Conservation (phyloP, 2,329 filamentous ascomycete genomes). For the Aspergillus sclerotialis region DNA sequence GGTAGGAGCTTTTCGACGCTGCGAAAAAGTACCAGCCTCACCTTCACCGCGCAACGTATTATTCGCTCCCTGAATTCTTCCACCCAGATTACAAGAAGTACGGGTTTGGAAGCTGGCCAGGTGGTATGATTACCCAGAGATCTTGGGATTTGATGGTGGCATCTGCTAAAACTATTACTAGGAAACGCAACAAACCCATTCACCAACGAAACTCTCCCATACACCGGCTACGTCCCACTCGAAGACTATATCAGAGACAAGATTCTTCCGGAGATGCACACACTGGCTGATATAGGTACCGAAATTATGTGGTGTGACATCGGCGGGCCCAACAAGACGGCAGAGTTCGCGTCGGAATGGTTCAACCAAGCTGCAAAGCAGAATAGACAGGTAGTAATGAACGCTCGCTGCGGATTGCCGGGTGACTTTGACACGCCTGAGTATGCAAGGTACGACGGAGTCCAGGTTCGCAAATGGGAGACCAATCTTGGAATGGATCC, state of each 20-base stretch:
- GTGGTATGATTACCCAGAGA: conserved; percentile 11
- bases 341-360: conserved; percentile 36
- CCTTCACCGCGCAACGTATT: conserved; percentile 40
- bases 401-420: conserved; percentile 50
- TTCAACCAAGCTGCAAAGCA: conserved; percentile 34
- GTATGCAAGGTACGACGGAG: conserved; percentile 45
- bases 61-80: conserved; percentile 42
- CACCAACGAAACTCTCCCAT: conserved; percentile 36
- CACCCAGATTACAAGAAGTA: conserved; percentile 36
- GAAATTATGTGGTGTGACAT: conserved; percentile 46
- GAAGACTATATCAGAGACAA: conserved; percentile 36
- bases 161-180: conserved; percentile 6
- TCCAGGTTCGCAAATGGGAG: conserved; percentile 54
- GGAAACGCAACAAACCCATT: conserved; percentile 39
- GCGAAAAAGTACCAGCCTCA: conserved; percentile 36
- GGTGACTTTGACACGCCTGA: conserved; percentile 57
- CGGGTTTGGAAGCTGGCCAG: conserved; percentile 33
- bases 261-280: conserved; percentile 40
- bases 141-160: background rate
- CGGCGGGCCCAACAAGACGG: conserved; percentile 38
- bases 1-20: conserved; percentile 39
- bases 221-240: conserved; percentile 39
- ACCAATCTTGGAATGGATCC: conserved; percentile 55
- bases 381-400: conserved; percentile 47
- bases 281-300: conserved; percentile 35